Evolutionary conservation across 148 eudicot genomes (phyloP).

Genomic region (Pharnaceum exiguum): DNA sequence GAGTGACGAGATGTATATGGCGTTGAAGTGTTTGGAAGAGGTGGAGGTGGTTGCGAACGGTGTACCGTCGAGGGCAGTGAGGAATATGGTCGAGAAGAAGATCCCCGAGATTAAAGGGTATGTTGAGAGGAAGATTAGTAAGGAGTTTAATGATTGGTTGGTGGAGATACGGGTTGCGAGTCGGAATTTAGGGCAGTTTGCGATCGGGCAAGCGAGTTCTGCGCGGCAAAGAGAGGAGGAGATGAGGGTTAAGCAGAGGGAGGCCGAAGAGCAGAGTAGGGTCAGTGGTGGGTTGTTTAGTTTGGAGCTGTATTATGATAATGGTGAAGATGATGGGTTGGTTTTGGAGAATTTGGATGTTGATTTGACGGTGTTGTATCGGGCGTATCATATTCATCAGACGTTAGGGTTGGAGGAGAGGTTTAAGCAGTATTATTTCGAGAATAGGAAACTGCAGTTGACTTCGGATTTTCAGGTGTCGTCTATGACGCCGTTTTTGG

Average conservation of each 20-base stretch:
- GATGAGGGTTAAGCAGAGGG: constrained; percentile 78
- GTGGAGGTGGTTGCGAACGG: constrained; percentile 40
- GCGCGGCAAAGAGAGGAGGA: constrained; percentile 94
- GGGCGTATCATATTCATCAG: constrained; percentile 84
- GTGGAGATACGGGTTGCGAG: constrained; percentile 88
- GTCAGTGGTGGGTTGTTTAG: constrained; percentile 75
- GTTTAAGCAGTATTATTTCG: constrained; percentile 81
- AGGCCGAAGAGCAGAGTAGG: constrained; percentile 92
- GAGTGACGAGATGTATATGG: constrained; percentile 55
- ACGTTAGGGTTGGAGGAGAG: constrained; percentile 68
- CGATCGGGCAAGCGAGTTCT: constrained; percentile 89
- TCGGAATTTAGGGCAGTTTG: constrained; percentile 85
- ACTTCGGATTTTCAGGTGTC: constrained; percentile 97
- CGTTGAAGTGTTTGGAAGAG: constrained; percentile 55
- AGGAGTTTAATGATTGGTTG: constrained; percentile 87
- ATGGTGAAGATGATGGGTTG: constrained; percentile 27
- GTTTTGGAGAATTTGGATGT: constrained; percentile 37
- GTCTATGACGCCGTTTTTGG: constrained; percentile 88
- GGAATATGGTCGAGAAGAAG: constrained; percentile 62
- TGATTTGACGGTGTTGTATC: constrained; percentile 80
- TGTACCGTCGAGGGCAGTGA: constrained; percentile 58
- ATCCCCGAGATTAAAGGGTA: constrained; percentile 68
- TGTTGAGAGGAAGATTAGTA: constrained; percentile 60
- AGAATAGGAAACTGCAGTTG: constrained; percentile 83
- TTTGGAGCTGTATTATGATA: constrained; percentile 27